These are phyloP conservation scores for Pleurotus eryngii DNA, from an alignment of 768 basidiomycete species.

Conservation along the genomic window DNA sequence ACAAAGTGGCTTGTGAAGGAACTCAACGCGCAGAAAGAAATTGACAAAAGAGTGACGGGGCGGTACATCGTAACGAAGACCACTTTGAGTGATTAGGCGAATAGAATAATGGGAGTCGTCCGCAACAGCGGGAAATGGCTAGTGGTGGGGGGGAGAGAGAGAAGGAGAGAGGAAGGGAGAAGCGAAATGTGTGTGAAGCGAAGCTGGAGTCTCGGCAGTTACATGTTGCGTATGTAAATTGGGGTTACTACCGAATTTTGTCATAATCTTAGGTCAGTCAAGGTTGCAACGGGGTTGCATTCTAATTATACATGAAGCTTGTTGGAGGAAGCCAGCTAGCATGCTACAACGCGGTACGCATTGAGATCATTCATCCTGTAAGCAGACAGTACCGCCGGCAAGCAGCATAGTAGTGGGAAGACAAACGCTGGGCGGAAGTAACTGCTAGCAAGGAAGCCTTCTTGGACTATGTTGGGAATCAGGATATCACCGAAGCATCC, in stretches of 20 bases:
- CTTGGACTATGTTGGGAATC: too few relatives aligned
- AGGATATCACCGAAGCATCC: too few relatives aligned
- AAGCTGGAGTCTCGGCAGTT: neutral
- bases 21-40: slow-evolving; percentile 7
- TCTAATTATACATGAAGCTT: too few relatives aligned
- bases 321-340: too few relatives aligned
- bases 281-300: neutral
- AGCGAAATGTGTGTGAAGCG: neutral
- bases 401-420: too few relatives aligned
- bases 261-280: neutral
- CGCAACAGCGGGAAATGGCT: neutral
- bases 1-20: slow-evolving; percentile 3
- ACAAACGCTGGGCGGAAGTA: too few relatives aligned
- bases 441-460: too few relatives aligned
- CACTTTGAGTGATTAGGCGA: neutral
- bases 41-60: slow-evolving; percentile 7
- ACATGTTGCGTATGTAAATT: neutral
- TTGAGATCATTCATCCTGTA: too few relatives aligned
- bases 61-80: slow-evolving; percentile 6
- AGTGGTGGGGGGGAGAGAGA: neutral
- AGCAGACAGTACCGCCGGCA: too few relatives aligned
- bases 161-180: neutral
- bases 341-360: too few relatives aligned
- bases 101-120: neutral
- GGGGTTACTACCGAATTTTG: neutral